phyloP scores from a whole-genome alignment of 306 rosid genomes.

The Quercus robur region DNA sequence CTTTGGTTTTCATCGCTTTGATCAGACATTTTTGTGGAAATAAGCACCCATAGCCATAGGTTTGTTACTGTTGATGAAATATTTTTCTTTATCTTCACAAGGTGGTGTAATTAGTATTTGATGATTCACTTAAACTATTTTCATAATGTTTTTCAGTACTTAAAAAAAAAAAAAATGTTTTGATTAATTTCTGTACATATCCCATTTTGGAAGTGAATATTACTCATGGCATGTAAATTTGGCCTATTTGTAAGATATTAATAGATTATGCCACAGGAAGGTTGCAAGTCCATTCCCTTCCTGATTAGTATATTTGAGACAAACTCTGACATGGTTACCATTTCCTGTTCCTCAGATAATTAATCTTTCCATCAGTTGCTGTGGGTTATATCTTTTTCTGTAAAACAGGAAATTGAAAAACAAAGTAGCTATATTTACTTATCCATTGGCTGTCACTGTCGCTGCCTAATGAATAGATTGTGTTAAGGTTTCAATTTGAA shows the following conservation, averaged over 20 bases:
- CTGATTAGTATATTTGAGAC: background rate
- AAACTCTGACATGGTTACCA: background rate
- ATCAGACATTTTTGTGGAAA: background rate
- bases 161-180: background rate
- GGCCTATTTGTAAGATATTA: background rate
- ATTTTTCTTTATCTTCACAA: background rate
- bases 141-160: background rate
- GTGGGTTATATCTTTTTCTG: background rate
- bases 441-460: background rate
- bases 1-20: background rate
- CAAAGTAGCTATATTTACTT: background rate
- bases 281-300: background rate
- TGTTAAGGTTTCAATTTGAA: conserved; percentile 7
- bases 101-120: background rate
- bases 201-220: background rate
- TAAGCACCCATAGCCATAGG: background rate
- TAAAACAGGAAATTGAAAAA: background rate
- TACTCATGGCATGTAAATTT: background rate
- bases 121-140: background rate
- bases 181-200: background rate
- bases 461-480: background rate
- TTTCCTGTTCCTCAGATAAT: background rate
- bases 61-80: background rate
- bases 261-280: background rate
- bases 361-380: background rate